Evolutionary conservation across 129 eudicot species (phyloP).

Genomic region (Smallanthus sonchifolius): DNA sequence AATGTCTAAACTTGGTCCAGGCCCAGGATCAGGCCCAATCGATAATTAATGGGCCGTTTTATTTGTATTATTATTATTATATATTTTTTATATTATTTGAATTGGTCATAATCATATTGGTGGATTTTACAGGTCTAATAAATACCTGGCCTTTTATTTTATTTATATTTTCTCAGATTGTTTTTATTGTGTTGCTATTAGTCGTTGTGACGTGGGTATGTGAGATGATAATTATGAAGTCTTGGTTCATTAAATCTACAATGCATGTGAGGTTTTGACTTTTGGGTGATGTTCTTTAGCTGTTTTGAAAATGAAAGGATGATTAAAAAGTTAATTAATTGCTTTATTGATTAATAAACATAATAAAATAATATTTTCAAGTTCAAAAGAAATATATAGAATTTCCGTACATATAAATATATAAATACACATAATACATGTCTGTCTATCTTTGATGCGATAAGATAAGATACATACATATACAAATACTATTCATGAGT

Average conservation of each 20-base stretch:
- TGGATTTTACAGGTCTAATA: slow-evolving; percentile 5
- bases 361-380: too few relatives aligned
- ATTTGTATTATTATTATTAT: not conserved
- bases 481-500: not conserved
- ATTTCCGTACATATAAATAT: not conserved
- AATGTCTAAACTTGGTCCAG: slow-evolving; percentile 62
- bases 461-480: not conserved
- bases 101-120: not conserved
- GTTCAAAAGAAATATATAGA: not conserved
- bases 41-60: slow-evolving; percentile 10
- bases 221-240: not conserved
- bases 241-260: slow-evolving; percentile 1
- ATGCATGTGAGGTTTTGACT: slow-evolving; percentile 28
- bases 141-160: slow-evolving; percentile 1
- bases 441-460: not conserved
- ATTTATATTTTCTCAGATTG: not conserved
- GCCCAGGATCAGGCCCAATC: slow-evolving; percentile 15
- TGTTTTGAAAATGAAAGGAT: slow-evolving; percentile 19
- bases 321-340: not conserved
- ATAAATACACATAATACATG: not conserved
- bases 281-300: slow-evolving; percentile 19
- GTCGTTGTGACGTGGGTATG: slow-evolving; percentile 17
- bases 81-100: not conserved
- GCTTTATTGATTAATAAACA: not conserved
- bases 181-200: not conserved